phyloP scores from a whole-genome alignment of 2,329 filamentous ascomycete genomes.

The Aspergillus fumigatiaffinis region DNA sequence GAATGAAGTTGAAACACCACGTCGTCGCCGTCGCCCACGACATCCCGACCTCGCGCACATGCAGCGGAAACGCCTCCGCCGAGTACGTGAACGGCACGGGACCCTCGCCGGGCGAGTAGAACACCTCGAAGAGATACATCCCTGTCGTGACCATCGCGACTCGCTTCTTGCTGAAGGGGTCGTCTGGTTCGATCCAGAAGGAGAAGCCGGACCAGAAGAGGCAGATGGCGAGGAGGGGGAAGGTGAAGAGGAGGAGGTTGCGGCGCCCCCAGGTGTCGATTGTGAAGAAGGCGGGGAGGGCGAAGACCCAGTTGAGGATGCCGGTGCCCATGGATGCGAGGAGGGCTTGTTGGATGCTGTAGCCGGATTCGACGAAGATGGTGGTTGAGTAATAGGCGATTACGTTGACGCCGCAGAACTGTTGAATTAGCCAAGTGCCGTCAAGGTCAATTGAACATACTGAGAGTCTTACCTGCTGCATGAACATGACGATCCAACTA shows the following conservation, averaged over 20 bases:
- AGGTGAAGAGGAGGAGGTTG: slow-evolving; percentile 60
- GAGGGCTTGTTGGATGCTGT: slow-evolving; percentile 37
- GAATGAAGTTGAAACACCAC: slow-evolving; percentile 56
- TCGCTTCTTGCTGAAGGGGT: slow-evolving; percentile 28
- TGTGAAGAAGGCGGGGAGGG: slow-evolving; percentile 60
- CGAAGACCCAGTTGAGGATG: slow-evolving; percentile 62
- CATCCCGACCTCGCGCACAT: slow-evolving; percentile 61
- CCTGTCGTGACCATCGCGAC: slow-evolving; percentile 41
- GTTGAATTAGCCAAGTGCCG: slow-evolving; percentile 1
- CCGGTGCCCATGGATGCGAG: slow-evolving; percentile 58
- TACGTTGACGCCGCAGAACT: slow-evolving; percentile 45
- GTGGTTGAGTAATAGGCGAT: slow-evolving; percentile 60
- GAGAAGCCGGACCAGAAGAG: slow-evolving; percentile 52
- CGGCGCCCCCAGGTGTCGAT: slow-evolving; percentile 67
- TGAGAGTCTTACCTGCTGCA: slow-evolving; percentile 53
- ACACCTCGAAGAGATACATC: slow-evolving; percentile 42
- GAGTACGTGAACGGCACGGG: slow-evolving; percentile 65
- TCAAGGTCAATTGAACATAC: background rate
- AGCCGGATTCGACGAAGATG: slow-evolving; percentile 52
- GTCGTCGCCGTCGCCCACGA: slow-evolving; percentile 60
- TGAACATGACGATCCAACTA: slow-evolving; percentile 62
- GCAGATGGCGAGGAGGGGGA: slow-evolving; percentile 59
- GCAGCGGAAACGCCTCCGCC: slow-evolving; percentile 63
- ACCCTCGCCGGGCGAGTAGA: slow-evolving; percentile 57
- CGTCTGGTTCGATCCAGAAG: slow-evolving; percentile 47